Evolutionary conservation across 2,329 filamentous ascomycete species (phyloP), one percentile per base, ranked within the genome.

Genomic region (Sporothrix inflata): DNA sequence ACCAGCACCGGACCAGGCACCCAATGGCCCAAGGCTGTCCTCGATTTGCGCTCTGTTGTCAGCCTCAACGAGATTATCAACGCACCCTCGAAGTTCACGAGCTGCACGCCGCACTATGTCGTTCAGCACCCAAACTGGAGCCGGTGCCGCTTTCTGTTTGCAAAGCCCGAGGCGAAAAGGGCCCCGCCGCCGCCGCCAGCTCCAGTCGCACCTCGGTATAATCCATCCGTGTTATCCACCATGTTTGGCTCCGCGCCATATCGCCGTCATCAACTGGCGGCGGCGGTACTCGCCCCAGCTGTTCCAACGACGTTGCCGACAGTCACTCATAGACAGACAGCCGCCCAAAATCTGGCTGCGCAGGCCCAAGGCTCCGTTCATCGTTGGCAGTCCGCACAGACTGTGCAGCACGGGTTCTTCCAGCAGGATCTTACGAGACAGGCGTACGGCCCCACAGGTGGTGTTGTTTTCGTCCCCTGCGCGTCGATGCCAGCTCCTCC

Each of bases 1-100:
- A 1, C 34, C 9, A 12, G 9, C 9, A 4, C 11, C 1, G 5
- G 14, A 6, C 14, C 14, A 0, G 27, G 16, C 12, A 7, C 5
- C 3, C 4, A 75, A 21, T 96, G 94, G 94, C 85, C 88, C 1
- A 85, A 87, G 49, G 96, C 92, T 27, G 82, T 85, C 11, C 82
- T 97, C 42, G 84, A 86, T 12, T 83, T 93, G 30, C 77, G 75
- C 0, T 77, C 77, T 0, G 91, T 91, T 0, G 82, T 97, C 60
- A 92, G 92, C 42, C 82, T 98, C 61, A 96, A 94, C 77, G 94
- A 98, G 79, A 89, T 98, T 60, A 89, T 97, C 77, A 97, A 97
- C 78, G 84, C 85, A 0, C 90, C 93, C 0, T 68, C 79, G 0
- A 77, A 90, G 60, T 97, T 92, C 77, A 80, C 85, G 5, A 86